Percentiles rank a stretch among this genome's conserved stretches.
These are phyloP conservation scores for Nitzschia inconspicua DNA, from an alignment of 108 stramenopile species.

Conservation along the genomic window DNA sequence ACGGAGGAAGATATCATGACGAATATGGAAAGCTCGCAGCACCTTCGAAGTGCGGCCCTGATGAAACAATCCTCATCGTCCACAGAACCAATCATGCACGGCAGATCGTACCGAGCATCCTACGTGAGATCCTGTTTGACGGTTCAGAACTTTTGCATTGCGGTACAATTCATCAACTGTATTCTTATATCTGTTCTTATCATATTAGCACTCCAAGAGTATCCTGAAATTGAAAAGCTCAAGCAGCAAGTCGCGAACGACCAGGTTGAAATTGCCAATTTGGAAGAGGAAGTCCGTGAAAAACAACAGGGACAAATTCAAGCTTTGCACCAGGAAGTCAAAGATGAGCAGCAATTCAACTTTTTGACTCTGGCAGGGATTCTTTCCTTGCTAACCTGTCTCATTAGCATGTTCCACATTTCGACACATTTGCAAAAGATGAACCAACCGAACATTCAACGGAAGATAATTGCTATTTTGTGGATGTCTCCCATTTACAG, in stretches of 20 bases:
- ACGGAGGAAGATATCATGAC: too few relatives aligned
- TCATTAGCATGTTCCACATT: constrained; percentile 82
- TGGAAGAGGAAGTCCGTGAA: constrained; percentile 31
- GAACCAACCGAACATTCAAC: constrained; percentile 77
- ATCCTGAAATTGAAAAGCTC: neutral
- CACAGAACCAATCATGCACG: constrained; percentile 1
- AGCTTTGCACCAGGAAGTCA: constrained; percentile 30
- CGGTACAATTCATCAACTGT: constrained; percentile 4
- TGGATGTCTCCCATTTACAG: constrained; percentile 91
- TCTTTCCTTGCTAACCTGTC: constrained; percentile 71
- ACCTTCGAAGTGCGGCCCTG: too few relatives aligned
- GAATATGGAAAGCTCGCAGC: too few relatives aligned
- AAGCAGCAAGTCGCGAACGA: constrained; percentile 19
- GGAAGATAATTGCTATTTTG: constrained; percentile 82
- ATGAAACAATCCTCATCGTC: too few relatives aligned
- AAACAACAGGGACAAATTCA: constrained; percentile 36
- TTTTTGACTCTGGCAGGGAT: constrained; percentile 70
- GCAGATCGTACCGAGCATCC: neutral
- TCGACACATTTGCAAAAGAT: constrained; percentile 70
- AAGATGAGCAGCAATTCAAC: constrained; percentile 49
- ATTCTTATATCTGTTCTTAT: constrained; percentile 4
- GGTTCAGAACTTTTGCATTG: constrained; percentile 4
- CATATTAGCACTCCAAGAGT: neutral
- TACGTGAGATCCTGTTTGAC: neutral
- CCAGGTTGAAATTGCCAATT: constrained; percentile 13